Percentiles rank a stretch among this genome's conserved stretches.
phyloP scores from a whole-genome alignment of 805 yeast genomes.

The Myxozyma udenii region DNA sequence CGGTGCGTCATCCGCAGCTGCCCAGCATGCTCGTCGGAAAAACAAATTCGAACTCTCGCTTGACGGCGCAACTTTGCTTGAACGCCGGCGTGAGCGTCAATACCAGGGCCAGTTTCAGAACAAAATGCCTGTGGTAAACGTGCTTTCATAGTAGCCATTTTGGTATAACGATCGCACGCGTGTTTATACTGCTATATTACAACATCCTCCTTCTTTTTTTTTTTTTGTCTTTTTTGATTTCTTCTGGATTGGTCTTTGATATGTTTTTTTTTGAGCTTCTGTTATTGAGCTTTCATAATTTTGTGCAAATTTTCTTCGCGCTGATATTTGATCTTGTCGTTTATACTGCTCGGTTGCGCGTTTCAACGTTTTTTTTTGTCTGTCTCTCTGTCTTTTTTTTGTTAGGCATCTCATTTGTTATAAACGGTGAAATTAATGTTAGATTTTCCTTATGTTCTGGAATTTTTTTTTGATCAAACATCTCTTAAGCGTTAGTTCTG shows the following conservation, averaged over 20 bases:
- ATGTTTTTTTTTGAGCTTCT: background rate
- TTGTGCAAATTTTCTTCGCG: background rate
- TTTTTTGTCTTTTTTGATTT: background rate
- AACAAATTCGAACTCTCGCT: slow-evolving; percentile 53
- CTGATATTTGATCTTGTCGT: background rate
- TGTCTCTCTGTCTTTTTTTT: background rate
- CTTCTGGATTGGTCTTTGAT: background rate
- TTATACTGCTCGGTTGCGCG: background rate
- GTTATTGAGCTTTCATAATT: no score
- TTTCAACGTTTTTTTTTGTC: background rate
- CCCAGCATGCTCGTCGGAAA: slow-evolving; percentile 5
- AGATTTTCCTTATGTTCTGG: background rate
- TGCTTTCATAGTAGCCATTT: slow-evolving; percentile 2
- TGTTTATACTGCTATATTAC: background rate
- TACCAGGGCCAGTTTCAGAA: slow-evolving; percentile 35
- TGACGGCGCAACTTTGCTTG: slow-evolving; percentile 61
- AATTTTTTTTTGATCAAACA: background rate
- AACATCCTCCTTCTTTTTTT: background rate
- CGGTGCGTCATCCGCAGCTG: background rate
- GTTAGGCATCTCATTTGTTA: background rate
- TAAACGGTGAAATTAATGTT: background rate
- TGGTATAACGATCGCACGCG: background rate
- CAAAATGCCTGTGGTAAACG: slow-evolving; percentile 35
- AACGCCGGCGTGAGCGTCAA: slow-evolving; percentile 44
- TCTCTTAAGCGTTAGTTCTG: no score